These are phyloP conservation scores for Sporobolomyces roseus DNA, from an alignment of 768 basidiomycete genomes.

Conservation along the genomic window DNA sequence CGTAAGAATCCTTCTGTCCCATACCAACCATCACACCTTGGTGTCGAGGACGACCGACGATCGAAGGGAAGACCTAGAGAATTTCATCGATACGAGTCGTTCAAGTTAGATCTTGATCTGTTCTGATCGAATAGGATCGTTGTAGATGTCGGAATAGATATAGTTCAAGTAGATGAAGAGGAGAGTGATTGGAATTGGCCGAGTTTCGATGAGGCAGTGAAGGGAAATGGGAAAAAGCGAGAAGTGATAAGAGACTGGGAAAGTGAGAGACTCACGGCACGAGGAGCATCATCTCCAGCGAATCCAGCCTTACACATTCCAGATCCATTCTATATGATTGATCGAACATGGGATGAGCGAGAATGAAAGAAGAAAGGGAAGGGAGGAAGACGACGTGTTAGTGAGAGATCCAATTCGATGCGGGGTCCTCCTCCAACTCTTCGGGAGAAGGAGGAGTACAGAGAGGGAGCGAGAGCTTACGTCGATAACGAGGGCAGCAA, in stretches of 20 bases:
- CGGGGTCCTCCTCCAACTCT: neutral
- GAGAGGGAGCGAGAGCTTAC: slow-evolving; percentile 14
- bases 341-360: neutral
- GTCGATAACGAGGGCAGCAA: slow-evolving; percentile 48
- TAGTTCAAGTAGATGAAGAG: too few species aligned
- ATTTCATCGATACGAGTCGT: neutral
- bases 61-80: slow-evolving; percentile 59
- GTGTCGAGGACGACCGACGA: slow-evolving; percentile 91
- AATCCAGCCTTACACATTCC: slow-evolving; percentile 99
- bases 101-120: too few species aligned
- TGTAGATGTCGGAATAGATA: too few species aligned
- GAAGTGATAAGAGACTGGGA: neutral
- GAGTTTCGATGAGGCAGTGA: too few species aligned
- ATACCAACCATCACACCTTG: slow-evolving; percentile 96
- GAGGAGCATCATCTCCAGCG: slow-evolving; percentile 78
- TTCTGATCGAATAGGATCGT: too few species aligned
- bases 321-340: slow-evolving; percentile 66
- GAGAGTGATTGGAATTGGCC: too few species aligned
- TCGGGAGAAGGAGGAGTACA: neutral
- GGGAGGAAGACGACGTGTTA: slow-evolving; percentile 3
- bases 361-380: neutral
- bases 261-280: slow-evolving; percentile 64
- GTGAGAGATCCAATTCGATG: slow-evolving; percentile 1
- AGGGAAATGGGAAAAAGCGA: neutral
- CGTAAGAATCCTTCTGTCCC: slow-evolving; percentile 94